Evolutionary conservation across 1,139 yeast genomes (phyloP), one percentile per base, ranked within the genome.

Genomic region (Arxiozyma heterogenica): DNA sequence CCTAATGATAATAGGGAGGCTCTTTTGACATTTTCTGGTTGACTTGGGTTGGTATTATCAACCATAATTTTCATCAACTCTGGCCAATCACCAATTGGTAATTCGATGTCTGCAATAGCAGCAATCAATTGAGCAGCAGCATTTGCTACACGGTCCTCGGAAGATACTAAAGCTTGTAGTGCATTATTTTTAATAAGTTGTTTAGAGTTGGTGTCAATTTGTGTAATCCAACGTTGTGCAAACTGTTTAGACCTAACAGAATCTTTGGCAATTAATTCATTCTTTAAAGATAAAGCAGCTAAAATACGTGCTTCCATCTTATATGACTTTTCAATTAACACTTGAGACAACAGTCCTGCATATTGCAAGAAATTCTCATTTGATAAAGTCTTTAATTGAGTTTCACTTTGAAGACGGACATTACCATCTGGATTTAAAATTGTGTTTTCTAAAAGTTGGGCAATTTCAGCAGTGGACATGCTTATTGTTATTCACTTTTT

Each of bases 51-150:
- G 47, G 98, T 93, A 70, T 90, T 88, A 59, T 85, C 88, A 52
- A 93, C 93, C 66, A 93, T 85, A 49, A 80, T 78, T 53, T 84
- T 81, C 73, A 93, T 87, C 66, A 93, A 77, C 56, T 86, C 91
- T 23, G 86, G 85, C 98, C 98, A 93, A 66, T 85, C 88, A 60
- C 79, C 79, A 59, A 84, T 75, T 49, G 98, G 98, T 60, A 93
- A 77, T 70, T 93, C 98, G 57, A 93, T 88, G 60, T 86, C 94
- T 18, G 98, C 98, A 63, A 93, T 87, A 11, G 98, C 95, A 34
- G 98, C 96, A 56, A 93, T 93, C 62, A 93, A 77, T 73, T 93
- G 98, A 22, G 98, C 96, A 38, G 94, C 85, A 23, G 96, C 80
- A 57, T 84, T 82, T 30, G 96, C 95, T 51, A 93, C 96, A 63